Base-by-base conservation (phyloP, 2,329 filamentous ascomycete genomes). In the Macrophomina pseudophaseolina region DNA sequence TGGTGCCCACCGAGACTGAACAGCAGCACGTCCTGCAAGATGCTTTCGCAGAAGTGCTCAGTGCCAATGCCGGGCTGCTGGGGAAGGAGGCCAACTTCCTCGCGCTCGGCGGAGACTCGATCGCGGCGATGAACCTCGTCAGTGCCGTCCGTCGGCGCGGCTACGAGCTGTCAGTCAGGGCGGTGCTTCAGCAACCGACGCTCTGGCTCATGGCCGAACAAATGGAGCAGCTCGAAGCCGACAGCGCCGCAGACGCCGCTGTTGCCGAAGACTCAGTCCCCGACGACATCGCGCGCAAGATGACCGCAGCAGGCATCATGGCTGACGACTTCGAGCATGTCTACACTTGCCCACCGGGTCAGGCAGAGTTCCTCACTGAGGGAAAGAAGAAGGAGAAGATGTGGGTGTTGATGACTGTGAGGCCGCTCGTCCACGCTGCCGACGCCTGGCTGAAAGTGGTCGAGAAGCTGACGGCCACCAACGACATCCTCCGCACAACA, bases 281-380 rank as follows among this genome's bases (percentile, higher is more conserved):
- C 46, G 11, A 23, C 5, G 46, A 23, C 2, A 4, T 23, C 23
- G 11, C 4, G 8, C 23, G 8, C 46, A 49, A n/a, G 1, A 9
- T 49, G 4, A 16, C 46, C 3, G 46, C 9, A 18, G 4, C 1
- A 23, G 18, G 5, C 18, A 30, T 49, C 18, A 28, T 9, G n/a
- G 18, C 9, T 8, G 46, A 49, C n/a, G 14, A 49, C 46, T 16
- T 14, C 38, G 14, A 40, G 38, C 38, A 49, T 9, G 18, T 49
- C 18, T 16, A 49, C 5, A n/a, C 70, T 9, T 69, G 66, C 33
- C 30, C 51, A n/a, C 66, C 70, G 0, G 69, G 69, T 9, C 69
- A 71, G 49, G 35, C 59, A 18, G 71, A 70, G 32, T 70, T 72
- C 51, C 30, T 72, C 7, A 66, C 42, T 4, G 69, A 70, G 11